These are phyloP conservation scores for Lachancea mirantina DNA, from an alignment of 805 yeast genomes.

Conservation along the genomic window DNA sequence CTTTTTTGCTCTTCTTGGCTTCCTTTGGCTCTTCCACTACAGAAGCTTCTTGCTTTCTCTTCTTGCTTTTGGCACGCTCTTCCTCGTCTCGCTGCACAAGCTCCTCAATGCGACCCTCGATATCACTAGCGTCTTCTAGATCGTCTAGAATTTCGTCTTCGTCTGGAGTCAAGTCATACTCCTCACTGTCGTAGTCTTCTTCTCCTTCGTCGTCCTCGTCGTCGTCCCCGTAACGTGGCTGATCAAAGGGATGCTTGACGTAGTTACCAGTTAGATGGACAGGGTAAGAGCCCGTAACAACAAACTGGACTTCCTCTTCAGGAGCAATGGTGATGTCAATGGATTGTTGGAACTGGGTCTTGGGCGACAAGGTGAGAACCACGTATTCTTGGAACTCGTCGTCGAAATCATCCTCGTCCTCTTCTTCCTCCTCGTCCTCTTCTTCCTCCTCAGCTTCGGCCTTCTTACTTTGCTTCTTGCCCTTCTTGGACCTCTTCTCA, in stretches of 20 bases:
- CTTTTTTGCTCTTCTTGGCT: conserved; percentile 28
- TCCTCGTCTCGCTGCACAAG: conserved; percentile 56
- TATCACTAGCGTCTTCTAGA: conserved; percentile 60
- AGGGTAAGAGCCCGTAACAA: conserved; percentile 93
- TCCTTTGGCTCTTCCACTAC: conserved; percentile 31
- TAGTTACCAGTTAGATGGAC: conserved; percentile 91
- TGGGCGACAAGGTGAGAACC: conserved; percentile 85
- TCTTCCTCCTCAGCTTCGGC: conserved; percentile 35
- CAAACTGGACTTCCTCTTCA: conserved; percentile 89
- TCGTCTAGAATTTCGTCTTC: conserved; percentile 45
- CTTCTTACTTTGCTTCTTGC: conserved; percentile 33
- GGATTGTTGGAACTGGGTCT: conserved; percentile 78
- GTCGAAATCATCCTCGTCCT: conserved; percentile 54
- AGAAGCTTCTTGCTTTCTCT: conserved; percentile 35
- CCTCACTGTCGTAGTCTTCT: conserved; percentile 45
- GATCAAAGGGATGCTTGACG: conserved; percentile 89
- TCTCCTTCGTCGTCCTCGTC: conserved; percentile 40
- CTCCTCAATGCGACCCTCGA: conserved; percentile 69
- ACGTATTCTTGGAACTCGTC: conserved; percentile 79
- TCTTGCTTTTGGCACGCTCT: conserved; percentile 30
- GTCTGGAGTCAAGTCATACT: conserved; percentile 39
- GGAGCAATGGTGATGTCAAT: conserved; percentile 85
- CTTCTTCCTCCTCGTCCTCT: conserved; percentile 47
- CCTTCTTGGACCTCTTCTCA: conserved; percentile 41
- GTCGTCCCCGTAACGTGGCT: conserved; percentile 35